Conservation (phyloP, 495 filamentous ascomycete genomes). For the Delitschia confertaspora region DNA sequence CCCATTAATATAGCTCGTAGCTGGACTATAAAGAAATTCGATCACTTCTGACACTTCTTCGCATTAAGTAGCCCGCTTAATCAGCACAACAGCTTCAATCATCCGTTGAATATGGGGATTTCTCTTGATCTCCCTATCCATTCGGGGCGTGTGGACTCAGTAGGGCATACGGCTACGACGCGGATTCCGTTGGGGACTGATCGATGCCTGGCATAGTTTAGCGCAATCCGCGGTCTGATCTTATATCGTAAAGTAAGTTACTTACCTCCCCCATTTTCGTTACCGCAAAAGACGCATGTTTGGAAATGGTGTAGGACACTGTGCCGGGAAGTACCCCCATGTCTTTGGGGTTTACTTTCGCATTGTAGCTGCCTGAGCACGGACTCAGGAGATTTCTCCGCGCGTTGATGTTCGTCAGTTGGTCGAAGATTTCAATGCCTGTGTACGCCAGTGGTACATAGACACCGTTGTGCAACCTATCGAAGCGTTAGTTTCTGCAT, state of each 20-base stretch:
- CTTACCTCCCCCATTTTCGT: slow-evolving; percentile 11
- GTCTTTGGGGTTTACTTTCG: slow-evolving; percentile 5
- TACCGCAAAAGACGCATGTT: slow-evolving; percentile 11
- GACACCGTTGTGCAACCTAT: too few species aligned
- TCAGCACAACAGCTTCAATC: slow-evolving; percentile 1
- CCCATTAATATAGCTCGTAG: slow-evolving; percentile 17
- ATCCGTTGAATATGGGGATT: slow-evolving; percentile 7
- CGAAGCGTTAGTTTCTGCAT: too few species aligned
- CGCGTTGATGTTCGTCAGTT: too few species aligned
- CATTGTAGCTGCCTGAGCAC: slow-evolving; percentile 8
- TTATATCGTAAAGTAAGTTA: neutral
- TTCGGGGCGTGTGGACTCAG: slow-evolving; percentile 13
- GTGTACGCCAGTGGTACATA: too few species aligned
- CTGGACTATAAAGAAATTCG: slow-evolving; percentile 12
- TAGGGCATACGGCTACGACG: slow-evolving; percentile 13
- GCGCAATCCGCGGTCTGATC: neutral
- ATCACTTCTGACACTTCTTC: slow-evolving; percentile 13
- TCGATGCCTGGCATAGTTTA: neutral
- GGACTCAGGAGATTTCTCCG: too few species aligned
- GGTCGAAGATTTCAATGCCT: too few species aligned
- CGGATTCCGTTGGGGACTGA: slow-evolving; percentile 11
- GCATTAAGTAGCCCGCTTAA: slow-evolving; percentile 10
- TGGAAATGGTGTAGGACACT: slow-evolving; percentile 6
- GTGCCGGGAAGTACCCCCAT: slow-evolving; percentile 6
- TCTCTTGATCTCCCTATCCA: neutral